phyloP scores from a whole-genome alignment of 495 filamentous ascomycete species.

The Penicillium maclennaniae region DNA sequence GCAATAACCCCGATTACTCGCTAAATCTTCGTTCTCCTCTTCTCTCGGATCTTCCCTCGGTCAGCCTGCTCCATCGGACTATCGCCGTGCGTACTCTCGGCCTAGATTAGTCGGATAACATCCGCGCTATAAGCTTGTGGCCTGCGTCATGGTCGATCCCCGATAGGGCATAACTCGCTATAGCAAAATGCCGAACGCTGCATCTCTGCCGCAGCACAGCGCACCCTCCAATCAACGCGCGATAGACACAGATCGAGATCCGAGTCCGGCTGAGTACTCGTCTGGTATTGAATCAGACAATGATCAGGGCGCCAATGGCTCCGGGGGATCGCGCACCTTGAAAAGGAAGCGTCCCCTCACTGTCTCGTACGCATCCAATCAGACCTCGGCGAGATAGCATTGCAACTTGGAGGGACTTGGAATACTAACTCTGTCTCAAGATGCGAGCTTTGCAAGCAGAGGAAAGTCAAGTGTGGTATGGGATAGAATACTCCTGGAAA shows the following conservation, averaged over 20 bases:
- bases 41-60: constrained; percentile 9
- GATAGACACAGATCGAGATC: constrained; percentile 28
- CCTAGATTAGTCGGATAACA: constrained; percentile 2
- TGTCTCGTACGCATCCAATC: constrained; percentile 37
- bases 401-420: neutral
- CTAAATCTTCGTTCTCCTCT: constrained; percentile 12
- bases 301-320: constrained; percentile 31
- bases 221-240: constrained; percentile 22
- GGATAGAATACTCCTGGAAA: neutral
- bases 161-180: constrained; percentile 34
- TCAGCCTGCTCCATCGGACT: constrained; percentile 13
- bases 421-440: constrained; percentile 35
- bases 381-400: neutral
- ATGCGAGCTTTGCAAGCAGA: constrained; percentile 78
- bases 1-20: constrained; percentile 12
- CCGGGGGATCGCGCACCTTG: constrained; percentile 25
- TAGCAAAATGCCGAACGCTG: constrained; percentile 41
- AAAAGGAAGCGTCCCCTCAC: constrained; percentile 46
- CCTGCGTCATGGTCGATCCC: constrained; percentile 23
- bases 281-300: constrained; percentile 39
- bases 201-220: constrained; percentile 22
- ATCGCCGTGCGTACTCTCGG: constrained; percentile 15
- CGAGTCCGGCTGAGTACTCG: constrained; percentile 38
- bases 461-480: constrained; percentile 76
- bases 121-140: constrained; percentile 8